phyloP scores from a whole-genome alignment of 176 grass and related monocot species.

The Secale cereale region DNA sequence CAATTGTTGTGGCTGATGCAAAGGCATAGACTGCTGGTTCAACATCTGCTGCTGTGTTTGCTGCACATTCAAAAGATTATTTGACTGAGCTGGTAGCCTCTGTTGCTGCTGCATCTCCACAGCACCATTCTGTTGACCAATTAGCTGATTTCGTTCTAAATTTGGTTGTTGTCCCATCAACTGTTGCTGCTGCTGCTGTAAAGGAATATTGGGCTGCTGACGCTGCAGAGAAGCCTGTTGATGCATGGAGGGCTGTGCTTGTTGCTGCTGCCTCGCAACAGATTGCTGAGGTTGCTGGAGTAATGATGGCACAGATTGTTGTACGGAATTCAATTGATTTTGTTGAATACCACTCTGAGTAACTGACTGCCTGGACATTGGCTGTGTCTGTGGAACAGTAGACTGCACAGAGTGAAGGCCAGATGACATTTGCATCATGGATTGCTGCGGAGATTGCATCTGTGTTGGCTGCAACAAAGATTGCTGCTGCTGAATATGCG shows the following conservation, averaged over 20 bases:
- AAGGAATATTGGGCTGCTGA: slow-evolving; percentile 61
- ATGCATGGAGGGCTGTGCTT: slow-evolving; percentile 56
- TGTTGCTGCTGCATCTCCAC: neutral
- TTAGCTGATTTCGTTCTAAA: slow-evolving; percentile 51
- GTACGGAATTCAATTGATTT: slow-evolving; percentile 58
- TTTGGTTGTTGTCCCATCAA: slow-evolving; percentile 47
- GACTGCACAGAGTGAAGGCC: slow-evolving; percentile 53
- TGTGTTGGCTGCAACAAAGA: slow-evolving; percentile 61
- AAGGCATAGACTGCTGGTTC: slow-evolving; percentile 71
- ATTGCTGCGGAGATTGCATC: slow-evolving; percentile 63
- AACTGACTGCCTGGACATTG: slow-evolving; percentile 50
- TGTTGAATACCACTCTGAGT: slow-evolving; percentile 49
- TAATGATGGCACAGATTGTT: slow-evolving; percentile 62
- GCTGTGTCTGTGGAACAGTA: slow-evolving; percentile 46
- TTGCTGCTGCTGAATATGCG: slow-evolving; percentile 69
- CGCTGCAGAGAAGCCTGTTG: slow-evolving; percentile 55
- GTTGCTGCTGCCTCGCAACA: slow-evolving; percentile 63
- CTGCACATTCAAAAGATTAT: slow-evolving; percentile 72
- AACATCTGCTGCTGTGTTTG: slow-evolving; percentile 71
- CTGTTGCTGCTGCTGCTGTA: slow-evolving; percentile 48
- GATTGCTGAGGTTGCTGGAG: slow-evolving; percentile 66
- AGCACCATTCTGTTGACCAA: slow-evolving; percentile 25
- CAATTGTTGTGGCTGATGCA: slow-evolving; percentile 63
- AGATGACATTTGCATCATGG: slow-evolving; percentile 62
- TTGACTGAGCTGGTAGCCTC: slow-evolving; percentile 45